Evolutionary conservation across 2,329 filamentous ascomycete genomes (phyloP).

Genomic region (Xylariaceae sp.): DNA sequence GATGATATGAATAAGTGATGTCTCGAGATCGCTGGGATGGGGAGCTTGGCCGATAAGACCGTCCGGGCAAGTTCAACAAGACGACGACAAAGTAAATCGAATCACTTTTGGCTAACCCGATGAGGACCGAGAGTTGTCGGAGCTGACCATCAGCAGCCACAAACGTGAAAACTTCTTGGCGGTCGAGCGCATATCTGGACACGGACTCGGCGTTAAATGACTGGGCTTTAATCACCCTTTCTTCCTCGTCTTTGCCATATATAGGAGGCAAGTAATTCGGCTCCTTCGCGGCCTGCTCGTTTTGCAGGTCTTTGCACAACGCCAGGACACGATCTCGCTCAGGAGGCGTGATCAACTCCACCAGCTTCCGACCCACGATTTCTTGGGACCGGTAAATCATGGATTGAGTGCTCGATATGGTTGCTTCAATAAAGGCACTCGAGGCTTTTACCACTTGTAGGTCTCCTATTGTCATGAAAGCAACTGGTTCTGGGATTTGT

Average conservation of each 20-base stretch:
- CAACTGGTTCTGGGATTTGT: conserved; percentile 46
- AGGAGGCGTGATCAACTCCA: conserved; percentile 46
- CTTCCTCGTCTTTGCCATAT: conserved; percentile 49
- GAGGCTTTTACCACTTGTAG: conserved; percentile 55
- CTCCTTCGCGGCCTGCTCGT: conserved; percentile 53
- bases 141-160: conserved; percentile 46
- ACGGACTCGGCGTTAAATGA: conserved; percentile 51
- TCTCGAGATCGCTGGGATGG: conserved; percentile 43
- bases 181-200: conserved; percentile 46
- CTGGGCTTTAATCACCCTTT: conserved; percentile 50
- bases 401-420: conserved; percentile 29
- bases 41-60: conserved; percentile 40
- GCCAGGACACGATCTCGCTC: conserved; percentile 50
- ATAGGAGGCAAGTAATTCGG: conserved; percentile 62
- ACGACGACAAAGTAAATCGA: conserved; percentile 60
- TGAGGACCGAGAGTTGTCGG: conserved; percentile 44
- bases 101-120: conserved; percentile 55
- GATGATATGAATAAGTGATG: conserved; percentile 39
- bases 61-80: conserved; percentile 36
- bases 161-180: conserved; percentile 53
- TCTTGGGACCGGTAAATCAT: conserved; percentile 37
- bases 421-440: conserved; percentile 48
- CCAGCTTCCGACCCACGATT: conserved; percentile 46
- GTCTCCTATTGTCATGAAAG: conserved; percentile 51
- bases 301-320: conserved; percentile 49